These are phyloP conservation scores for Scutellaria barbata DNA, from an alignment of 257 asterid species.

Conservation along the genomic window DNA sequence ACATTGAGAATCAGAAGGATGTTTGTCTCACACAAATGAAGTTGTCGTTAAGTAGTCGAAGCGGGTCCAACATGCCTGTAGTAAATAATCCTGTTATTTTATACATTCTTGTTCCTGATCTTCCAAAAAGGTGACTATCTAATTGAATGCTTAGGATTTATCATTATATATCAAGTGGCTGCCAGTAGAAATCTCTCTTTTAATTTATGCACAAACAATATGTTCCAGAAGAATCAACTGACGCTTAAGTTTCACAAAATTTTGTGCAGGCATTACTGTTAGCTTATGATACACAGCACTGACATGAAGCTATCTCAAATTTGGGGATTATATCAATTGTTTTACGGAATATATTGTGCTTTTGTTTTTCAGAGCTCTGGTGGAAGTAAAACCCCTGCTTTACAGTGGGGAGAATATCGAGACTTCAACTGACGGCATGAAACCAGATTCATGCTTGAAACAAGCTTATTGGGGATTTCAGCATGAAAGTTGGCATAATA, in stretches of 20 bases:
- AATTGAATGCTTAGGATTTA: slow-evolving; percentile 15
- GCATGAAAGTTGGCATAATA: slow-evolving; percentile 70
- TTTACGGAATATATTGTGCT: slow-evolving; percentile 14
- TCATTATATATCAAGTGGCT: slow-evolving; percentile 19
- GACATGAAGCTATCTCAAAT: not conserved
- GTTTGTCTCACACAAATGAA: slow-evolving; percentile 61
- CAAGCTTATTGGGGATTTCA: slow-evolving; percentile 64
- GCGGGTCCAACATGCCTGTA: slow-evolving; percentile 40
- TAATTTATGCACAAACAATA: not conserved
- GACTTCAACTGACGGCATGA: slow-evolving; percentile 40
- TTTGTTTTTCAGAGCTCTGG: slow-evolving; percentile 65
- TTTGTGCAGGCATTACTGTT: slow-evolving; percentile 27
- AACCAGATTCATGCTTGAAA: slow-evolving; percentile 40
- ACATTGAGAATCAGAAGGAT: slow-evolving; percentile 62
- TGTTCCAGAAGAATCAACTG: slow-evolving; percentile 7
- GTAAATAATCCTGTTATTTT: slow-evolving; percentile 60
- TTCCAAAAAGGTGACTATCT: slow-evolving; percentile 82
- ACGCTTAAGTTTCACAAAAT: not conserved
- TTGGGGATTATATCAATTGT: slow-evolving; percentile 12
- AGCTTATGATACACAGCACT: slow-evolving; percentile 3
- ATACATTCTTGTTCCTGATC: slow-evolving; percentile 87
- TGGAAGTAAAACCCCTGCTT: slow-evolving; percentile 91
- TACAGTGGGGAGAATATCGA: slow-evolving; percentile 51
- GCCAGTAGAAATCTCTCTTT: not conserved
- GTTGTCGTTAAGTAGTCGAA: slow-evolving; percentile 44